phyloP scores from a whole-genome alignment of 768 basidiomycete genomes.

The Auricularia sp. region DNA sequence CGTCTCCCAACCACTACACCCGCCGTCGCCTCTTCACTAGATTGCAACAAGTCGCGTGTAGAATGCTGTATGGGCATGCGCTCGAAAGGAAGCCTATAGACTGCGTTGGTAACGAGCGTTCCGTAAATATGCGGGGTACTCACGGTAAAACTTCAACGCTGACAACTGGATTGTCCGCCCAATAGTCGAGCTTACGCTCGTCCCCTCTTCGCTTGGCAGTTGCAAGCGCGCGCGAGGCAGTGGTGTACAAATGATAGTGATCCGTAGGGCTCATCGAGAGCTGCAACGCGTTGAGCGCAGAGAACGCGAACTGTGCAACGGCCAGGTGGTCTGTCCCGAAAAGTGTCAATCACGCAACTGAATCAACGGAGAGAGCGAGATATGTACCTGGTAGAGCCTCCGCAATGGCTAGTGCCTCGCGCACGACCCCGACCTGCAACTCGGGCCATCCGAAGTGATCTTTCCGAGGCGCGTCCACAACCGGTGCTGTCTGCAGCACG shows the following conservation, averaged over 20 bases:
- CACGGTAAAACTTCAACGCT: conserved; percentile 74
- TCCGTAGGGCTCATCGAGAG: conserved; percentile 60
- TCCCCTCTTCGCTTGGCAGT: conserved; percentile 75
- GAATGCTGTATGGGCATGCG: conserved; percentile 70
- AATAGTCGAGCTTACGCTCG: conserved; percentile 63
- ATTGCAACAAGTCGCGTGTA: conserved; percentile 14
- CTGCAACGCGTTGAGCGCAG: conserved; percentile 68
- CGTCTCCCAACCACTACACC: conserved; percentile 33
- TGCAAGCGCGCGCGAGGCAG: conserved; percentile 59
- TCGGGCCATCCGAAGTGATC: conserved; percentile 82
- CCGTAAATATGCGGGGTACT: conserved; percentile 17
- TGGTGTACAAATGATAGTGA: conserved; percentile 69
- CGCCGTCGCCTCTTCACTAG: conserved; percentile 25
- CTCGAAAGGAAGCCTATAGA: conserved; percentile 52
- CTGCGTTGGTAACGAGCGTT: conserved; percentile 8
- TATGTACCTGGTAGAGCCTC: conserved; percentile 79
- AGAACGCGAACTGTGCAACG: conserved; percentile 84
- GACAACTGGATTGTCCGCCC: conserved; percentile 73
- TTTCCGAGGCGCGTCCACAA: conserved; percentile 36
- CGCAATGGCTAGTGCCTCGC: conserved; percentile 85
- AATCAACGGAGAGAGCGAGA: neutral
- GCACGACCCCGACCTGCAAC: conserved; percentile 84
- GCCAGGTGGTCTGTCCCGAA: conserved; percentile 60
- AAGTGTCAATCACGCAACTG: neutral
- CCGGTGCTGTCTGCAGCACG: conserved; percentile 5